Evolutionary conservation across 257 asterid species (phyloP).

Genomic region (Mitragyna speciosa): DNA sequence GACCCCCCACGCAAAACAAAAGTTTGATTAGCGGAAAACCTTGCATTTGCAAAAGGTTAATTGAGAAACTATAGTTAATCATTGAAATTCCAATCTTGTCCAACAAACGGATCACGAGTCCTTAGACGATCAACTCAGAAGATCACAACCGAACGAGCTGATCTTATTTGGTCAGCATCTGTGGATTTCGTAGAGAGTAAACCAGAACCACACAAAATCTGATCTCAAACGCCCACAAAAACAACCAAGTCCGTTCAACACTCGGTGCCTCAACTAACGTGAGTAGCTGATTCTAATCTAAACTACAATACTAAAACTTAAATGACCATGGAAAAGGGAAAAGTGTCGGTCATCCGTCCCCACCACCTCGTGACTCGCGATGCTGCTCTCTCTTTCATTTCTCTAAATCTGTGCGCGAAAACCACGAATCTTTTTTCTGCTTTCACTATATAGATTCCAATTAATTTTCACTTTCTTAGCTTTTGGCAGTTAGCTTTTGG

Average conservation of each 20-base stretch:
- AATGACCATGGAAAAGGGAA: not conserved
- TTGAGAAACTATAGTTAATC: not conserved
- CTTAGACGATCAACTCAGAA: not conserved
- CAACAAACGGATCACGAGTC: no score
- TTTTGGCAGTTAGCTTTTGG: not conserved
- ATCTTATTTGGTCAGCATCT: not conserved
- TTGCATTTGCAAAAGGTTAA: no score
- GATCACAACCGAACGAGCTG: not conserved
- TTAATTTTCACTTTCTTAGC: not conserved
- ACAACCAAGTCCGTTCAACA: not conserved
- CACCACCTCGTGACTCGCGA: not conserved
- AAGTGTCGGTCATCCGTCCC: not conserved
- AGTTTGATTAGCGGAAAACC: no score
- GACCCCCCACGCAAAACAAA: no score
- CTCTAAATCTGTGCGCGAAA: not conserved
- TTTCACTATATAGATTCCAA: no score
- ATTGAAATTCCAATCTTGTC: not conserved
- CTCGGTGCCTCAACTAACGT: no score
- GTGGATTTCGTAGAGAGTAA: not conserved
- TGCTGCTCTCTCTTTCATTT: not conserved
- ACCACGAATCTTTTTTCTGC: conserved; percentile 15
- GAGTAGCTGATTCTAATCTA: no score
- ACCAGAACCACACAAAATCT: not conserved
- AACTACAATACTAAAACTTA: not conserved
- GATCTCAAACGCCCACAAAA: not conserved